Evolutionary conservation across 352 stramenopile species (phyloP).

Genomic region (Globisporangium canariense): DNA sequence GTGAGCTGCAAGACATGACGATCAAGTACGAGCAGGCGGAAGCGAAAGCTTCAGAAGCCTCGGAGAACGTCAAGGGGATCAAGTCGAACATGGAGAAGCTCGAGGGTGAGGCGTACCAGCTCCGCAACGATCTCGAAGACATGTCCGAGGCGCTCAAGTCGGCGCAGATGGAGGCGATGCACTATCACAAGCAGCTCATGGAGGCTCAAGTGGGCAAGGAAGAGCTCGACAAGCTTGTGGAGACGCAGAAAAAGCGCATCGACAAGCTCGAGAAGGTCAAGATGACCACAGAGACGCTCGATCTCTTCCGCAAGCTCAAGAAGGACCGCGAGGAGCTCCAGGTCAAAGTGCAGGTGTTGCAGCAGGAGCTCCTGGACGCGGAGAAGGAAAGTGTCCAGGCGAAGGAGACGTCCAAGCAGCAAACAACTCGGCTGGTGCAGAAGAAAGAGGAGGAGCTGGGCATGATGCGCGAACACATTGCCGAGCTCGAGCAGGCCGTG

Average conservation of each 20-base stretch:
- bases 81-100: conserved; percentile 45
- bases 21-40: conserved; percentile 29
- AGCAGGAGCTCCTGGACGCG: conserved; percentile 23
- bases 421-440: conserved; percentile 22
- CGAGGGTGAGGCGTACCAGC: conserved; percentile 46
- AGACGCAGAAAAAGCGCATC: conserved; percentile 58
- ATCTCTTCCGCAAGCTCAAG: conserved; percentile 71
- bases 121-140: conserved; percentile 45
- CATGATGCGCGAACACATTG: conserved; percentile 33
- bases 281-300: conserved; percentile 72
- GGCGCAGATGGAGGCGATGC: conserved; percentile 43
- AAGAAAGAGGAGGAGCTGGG: conserved; percentile 44
- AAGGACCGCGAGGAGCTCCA: conserved; percentile 50
- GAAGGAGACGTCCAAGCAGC: conserved; percentile 21
- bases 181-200: conserved; percentile 50
- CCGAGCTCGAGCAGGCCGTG: conserved; percentile 36
- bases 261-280: conserved; percentile 82
- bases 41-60: conserved; percentile 9
- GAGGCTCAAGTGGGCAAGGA: conserved; percentile 40
- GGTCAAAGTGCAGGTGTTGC: conserved; percentile 32
- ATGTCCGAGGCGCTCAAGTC: conserved; percentile 52
- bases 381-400: background rate
- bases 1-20: conserved; percentile 26
- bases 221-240: conserved; percentile 38
- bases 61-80: conserved; percentile 31